phyloP scores from a whole-genome alignment of 257 asterid genomes.

The Nicotiana tabacum region DNA sequence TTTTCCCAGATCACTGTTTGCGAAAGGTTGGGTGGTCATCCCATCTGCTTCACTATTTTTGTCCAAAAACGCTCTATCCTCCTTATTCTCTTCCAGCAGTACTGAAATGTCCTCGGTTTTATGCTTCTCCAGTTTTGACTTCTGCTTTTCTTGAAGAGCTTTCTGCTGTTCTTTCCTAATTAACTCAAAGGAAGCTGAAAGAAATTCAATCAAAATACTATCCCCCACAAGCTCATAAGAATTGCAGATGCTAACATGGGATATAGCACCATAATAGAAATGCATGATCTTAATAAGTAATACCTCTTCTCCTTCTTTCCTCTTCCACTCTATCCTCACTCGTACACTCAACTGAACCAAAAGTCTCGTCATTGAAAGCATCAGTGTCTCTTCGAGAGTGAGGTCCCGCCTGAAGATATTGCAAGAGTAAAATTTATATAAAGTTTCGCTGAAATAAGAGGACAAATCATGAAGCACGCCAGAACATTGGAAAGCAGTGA shows the following conservation, averaged over 20 bases:
- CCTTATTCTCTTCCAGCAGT: conserved; percentile 37
- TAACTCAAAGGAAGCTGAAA: conserved; percentile 77
- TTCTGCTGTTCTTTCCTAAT: conserved; percentile 91
- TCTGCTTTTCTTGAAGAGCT: conserved; percentile 78
- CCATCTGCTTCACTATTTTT: conserved; percentile 41
- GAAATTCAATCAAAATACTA: not conserved
- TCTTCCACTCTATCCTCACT: conserved; percentile 85
- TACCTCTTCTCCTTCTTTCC: conserved; percentile 94
- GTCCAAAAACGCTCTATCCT: conserved; percentile 36
- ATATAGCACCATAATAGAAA: not conserved
- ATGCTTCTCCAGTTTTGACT: conserved; percentile 38
- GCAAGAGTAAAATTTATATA: not conserved
- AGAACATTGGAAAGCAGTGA: not conserved
- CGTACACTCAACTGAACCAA: conserved; percentile 69
- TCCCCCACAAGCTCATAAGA: not conserved
- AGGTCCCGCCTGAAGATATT: conserved; percentile 61
- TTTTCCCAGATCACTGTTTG: conserved; percentile 47
- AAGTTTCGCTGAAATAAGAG: not conserved
- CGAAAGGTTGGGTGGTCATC: conserved; percentile 29
- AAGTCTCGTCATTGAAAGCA: conserved; percentile 73
- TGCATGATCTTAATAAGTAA: not conserved
- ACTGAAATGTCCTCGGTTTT: conserved; percentile 36
- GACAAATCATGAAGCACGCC: not conserved
- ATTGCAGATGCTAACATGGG: not conserved
- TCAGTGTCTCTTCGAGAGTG: conserved; percentile 62